Percentiles rank a stretch among this genome's conserved stretches.
These are phyloP conservation scores for Parathielavia appendiculata DNA, from an alignment of 495 filamentous ascomycete genomes.

Conservation along the genomic window DNA sequence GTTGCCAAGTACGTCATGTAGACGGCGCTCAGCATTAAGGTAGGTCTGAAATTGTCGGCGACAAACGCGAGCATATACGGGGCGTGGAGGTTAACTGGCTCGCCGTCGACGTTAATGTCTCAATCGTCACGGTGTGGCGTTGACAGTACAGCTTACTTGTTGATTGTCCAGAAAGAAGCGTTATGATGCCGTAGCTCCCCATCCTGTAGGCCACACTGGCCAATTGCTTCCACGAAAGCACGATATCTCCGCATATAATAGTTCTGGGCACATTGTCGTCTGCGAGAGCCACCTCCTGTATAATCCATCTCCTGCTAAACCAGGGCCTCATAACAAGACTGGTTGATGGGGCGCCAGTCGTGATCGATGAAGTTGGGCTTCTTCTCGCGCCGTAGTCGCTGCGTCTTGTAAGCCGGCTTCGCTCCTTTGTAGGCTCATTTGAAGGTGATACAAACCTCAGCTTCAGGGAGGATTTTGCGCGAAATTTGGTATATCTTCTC, in stretches of 20 bases:
- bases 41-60: not conserved
- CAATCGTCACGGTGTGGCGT: not conserved
- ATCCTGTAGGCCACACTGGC: constrained; percentile 17
- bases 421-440: not conserved
- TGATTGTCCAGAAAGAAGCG: constrained; percentile 5
- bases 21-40: constrained; percentile 6
- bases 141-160: not conserved
- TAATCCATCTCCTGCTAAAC: constrained; percentile 30
- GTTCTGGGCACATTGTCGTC: constrained; percentile 11
- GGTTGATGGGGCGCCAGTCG: constrained; percentile 20
- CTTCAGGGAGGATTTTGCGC: not conserved
- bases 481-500: not conserved
- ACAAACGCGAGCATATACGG: constrained; percentile 13
- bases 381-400: constrained; percentile 7
- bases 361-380: constrained; percentile 21
- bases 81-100: not conserved
- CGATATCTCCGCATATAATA: constrained; percentile 17
- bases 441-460: not conserved
- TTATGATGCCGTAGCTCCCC: constrained; percentile 17
- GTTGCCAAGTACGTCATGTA: constrained; percentile 16
- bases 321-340: constrained; percentile 22
- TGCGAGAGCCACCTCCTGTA: constrained; percentile 27
- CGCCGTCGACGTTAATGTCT: not conserved
- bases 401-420: not conserved
- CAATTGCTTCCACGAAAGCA: constrained; percentile 25